These are phyloP conservation scores for Entelexis paramagnoliae DNA, from an alignment of 1,139 yeast genomes.

Conservation along the genomic window DNA sequence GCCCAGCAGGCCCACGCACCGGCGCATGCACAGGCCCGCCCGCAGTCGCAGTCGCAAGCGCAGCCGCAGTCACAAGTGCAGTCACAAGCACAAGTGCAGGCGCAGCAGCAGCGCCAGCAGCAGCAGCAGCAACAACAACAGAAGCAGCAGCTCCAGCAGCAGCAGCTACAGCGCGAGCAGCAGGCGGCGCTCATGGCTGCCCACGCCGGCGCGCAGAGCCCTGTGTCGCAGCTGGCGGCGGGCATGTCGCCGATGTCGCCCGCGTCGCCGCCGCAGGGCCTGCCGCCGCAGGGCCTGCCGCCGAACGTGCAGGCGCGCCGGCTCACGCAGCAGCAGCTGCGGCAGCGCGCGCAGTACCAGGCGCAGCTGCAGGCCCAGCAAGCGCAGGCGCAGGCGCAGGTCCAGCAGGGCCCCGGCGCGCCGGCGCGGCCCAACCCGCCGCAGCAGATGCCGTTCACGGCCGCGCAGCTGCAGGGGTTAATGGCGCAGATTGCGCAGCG, in stretches of 20 bases:
- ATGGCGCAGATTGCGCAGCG: conserved; percentile 21
- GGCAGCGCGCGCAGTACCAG: conserved; percentile 26
- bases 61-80: too few species aligned
- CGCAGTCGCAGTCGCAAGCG: too few species aligned
- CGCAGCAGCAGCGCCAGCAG: too few species aligned
- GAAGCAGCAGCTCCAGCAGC: too few species aligned
- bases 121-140: too few species aligned
- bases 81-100: too few species aligned
- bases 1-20: too few species aligned
- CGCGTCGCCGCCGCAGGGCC: not conserved
- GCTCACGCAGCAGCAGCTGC: conserved; percentile 25
- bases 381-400: not conserved
- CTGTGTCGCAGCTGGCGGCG: not conserved
- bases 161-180: too few species aligned
- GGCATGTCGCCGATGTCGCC: conserved; percentile 26
- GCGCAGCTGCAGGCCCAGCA: not conserved
- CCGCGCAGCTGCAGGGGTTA: conserved; percentile 20
- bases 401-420: not conserved
- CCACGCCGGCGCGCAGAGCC: too few species aligned
- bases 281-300: too few species aligned
- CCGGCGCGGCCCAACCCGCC: conserved; percentile 17
- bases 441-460: conserved; percentile 11
- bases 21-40: too few species aligned
- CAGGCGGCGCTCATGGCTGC: too few species aligned
- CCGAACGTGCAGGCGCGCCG: conserved; percentile 12